Evolutionary conservation across 345 rosid genomes (phyloP).

Genomic region (Eucalyptus cloeziana): DNA sequence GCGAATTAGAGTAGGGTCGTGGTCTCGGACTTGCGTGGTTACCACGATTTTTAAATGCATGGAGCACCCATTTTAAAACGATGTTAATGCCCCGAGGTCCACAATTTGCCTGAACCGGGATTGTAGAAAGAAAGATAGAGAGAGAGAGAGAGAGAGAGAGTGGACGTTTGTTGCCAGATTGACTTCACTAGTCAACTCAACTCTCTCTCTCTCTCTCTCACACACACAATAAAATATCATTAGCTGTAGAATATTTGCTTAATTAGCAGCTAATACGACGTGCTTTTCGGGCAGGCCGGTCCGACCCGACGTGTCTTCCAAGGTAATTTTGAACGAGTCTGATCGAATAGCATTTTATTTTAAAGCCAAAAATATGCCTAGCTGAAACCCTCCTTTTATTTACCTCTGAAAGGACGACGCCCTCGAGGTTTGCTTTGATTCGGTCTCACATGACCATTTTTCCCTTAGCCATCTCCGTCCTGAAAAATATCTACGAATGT

Average conservation of each 20-base stretch:
- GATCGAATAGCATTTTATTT: neutral
- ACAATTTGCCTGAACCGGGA: neutral
- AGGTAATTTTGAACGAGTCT: neutral
- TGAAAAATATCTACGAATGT: too few relatives aligned
- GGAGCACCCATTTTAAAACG: neutral
- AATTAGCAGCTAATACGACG: neutral
- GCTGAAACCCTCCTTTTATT: neutral
- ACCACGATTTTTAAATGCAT: neutral
- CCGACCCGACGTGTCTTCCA: neutral
- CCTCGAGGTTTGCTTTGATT: neutral
- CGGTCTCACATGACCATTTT: neutral
- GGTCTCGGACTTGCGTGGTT: neutral
- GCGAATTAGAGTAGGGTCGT: neutral
- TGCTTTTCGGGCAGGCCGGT: neutral
- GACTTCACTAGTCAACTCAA: neutral
- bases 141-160: neutral
- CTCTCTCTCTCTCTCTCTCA: neutral
- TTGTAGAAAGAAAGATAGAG: neutral
- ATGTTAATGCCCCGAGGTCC: neutral
- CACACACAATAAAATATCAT: neutral
- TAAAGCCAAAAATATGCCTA: neutral
- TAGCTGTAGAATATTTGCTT: neutral
- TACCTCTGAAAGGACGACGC: neutral
- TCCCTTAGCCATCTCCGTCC: neutral
- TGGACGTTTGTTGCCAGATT: neutral